Conservation (phyloP, 495 filamentous ascomycete genomes). For the Aspergillus steynii region DNA sequence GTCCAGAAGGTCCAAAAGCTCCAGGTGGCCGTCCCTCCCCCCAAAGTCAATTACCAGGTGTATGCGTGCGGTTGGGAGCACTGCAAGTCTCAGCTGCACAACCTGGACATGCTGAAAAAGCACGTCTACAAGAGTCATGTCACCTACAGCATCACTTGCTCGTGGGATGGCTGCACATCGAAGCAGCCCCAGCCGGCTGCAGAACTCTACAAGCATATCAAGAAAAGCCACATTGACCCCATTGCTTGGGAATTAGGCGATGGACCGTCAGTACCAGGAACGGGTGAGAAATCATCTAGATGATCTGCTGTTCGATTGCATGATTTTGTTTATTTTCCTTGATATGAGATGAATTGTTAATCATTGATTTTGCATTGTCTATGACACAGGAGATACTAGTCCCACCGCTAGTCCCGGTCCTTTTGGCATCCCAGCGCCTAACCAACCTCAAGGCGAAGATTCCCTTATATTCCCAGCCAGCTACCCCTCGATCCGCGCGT, state of each 20-base stretch:
- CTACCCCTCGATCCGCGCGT: slow-evolving; percentile 33
- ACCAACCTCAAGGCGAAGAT: slow-evolving; percentile 23
- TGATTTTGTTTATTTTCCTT: slow-evolving; percentile 7
- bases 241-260: slow-evolving; percentile 67
- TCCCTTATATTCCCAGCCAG: slow-evolving; percentile 40
- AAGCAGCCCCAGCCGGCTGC: slow-evolving; percentile 27
- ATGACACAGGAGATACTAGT: slow-evolving; percentile 18
- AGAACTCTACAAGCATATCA: slow-evolving; percentile 61
- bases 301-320: slow-evolving; percentile 18
- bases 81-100: slow-evolving; percentile 73
- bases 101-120: slow-evolving; percentile 65
- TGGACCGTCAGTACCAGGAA: slow-evolving; percentile 52
- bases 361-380: slow-evolving; percentile 18
- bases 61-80: slow-evolving; percentile 64
- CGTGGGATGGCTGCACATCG: slow-evolving; percentile 35
- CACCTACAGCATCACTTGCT: slow-evolving; percentile 31
- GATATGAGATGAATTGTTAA: slow-evolving; percentile 11
- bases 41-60: slow-evolving; percentile 35
- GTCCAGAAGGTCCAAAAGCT: slow-evolving; percentile 13
- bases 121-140: slow-evolving; percentile 63
- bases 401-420: slow-evolving; percentile 13
- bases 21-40: slow-evolving; percentile 14
- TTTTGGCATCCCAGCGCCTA: slow-evolving; percentile 25
- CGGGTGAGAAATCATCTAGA: slow-evolving; percentile 45
- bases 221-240: slow-evolving; percentile 56